A percentile compares a stretch with the other conserved stretches of the same genome.
These are phyloP conservation scores for Pinus albicaulis DNA, from an alignment of 75 land plant genomes.

Conservation along the genomic window DNA sequence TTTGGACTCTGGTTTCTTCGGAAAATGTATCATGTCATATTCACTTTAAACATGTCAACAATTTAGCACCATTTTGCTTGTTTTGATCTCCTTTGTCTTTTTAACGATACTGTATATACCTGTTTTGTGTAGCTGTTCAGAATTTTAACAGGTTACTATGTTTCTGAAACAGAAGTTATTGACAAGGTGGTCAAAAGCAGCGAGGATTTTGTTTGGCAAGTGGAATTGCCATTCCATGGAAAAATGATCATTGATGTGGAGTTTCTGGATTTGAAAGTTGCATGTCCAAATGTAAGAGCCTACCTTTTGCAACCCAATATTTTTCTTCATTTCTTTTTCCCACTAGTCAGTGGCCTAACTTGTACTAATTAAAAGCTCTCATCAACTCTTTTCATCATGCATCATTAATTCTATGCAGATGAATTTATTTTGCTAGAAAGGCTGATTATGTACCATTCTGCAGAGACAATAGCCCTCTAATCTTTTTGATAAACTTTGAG, in stretches of 20 bases:
- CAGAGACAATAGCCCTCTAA: neutral
- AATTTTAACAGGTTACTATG: neutral
- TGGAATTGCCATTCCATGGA: conserved; percentile 63
- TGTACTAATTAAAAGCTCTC: neutral
- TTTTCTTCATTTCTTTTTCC: too few species aligned
- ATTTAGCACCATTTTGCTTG: neutral
- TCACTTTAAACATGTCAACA: too few species aligned
- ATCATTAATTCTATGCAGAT: too few species aligned
- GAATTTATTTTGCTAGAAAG: neutral
- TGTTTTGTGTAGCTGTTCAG: neutral
- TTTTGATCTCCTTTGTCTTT: neutral
- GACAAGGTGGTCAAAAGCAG: conserved; percentile 63
- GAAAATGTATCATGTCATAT: too few species aligned
- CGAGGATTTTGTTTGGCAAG: conserved; percentile 85
- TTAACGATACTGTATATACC: neutral
- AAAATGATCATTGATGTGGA: conserved; percentile 82
- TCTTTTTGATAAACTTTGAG: neutral
- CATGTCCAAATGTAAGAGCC: conserved; percentile 47
- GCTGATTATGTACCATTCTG: neutral
- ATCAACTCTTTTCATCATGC: too few species aligned
- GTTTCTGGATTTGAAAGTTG: conserved; percentile 72
- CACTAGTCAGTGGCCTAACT: neutral
- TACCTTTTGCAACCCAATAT: neutral
- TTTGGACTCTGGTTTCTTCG: too few species aligned
- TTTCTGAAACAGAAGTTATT: conserved; percentile 20